These are phyloP conservation scores for Tulasnella sp. DNA, from an alignment of 768 basidiomycete species.

Conservation along the genomic window DNA sequence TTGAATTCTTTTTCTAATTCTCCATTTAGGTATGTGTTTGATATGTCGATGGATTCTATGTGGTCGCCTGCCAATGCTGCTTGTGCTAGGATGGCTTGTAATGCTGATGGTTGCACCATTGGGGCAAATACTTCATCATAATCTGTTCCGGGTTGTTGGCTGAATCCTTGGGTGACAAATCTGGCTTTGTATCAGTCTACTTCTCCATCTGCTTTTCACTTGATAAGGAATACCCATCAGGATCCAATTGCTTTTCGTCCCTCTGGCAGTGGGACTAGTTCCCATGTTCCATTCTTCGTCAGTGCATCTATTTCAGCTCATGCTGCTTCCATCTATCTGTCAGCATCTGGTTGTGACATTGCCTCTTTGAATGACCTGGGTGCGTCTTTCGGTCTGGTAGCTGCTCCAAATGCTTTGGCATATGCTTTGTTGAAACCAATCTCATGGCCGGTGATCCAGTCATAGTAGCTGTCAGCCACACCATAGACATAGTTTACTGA, in stretches of 20 bases:
- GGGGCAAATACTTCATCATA: constrained; percentile 32
- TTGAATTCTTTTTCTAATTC: constrained; percentile 7
- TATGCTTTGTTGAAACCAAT: neutral
- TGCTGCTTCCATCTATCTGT: neutral
- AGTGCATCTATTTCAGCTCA: neutral
- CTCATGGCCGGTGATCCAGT: neutral
- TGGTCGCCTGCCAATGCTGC: neutral
- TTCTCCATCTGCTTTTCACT: constrained; percentile 23
- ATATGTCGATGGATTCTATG: constrained; percentile 12
- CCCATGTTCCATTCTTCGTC: constrained; percentile 19
- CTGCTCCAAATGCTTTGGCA: neutral
- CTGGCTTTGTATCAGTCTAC: constrained; percentile 23
- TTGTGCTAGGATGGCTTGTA: constrained; percentile 3
- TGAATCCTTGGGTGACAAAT: constrained; percentile 25
- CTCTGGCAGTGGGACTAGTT: constrained; percentile 20
- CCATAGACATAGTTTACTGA: neutral
- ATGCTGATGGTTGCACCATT: neutral
- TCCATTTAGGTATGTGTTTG: constrained; percentile 23
- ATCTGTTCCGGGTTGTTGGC: constrained; percentile 27
- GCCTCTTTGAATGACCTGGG: neutral
- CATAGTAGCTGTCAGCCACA: neutral
- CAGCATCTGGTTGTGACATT: neutral
- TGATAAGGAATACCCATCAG: constrained; percentile 29
- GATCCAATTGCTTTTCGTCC: constrained; percentile 23
- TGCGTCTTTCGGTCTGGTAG: neutral